A percentile compares a stretch with the other conserved stretches of the same genome.
These are phyloP conservation scores for Persicaria maculosa DNA, from an alignment of 148 eudicot species.

Conservation along the genomic window DNA sequence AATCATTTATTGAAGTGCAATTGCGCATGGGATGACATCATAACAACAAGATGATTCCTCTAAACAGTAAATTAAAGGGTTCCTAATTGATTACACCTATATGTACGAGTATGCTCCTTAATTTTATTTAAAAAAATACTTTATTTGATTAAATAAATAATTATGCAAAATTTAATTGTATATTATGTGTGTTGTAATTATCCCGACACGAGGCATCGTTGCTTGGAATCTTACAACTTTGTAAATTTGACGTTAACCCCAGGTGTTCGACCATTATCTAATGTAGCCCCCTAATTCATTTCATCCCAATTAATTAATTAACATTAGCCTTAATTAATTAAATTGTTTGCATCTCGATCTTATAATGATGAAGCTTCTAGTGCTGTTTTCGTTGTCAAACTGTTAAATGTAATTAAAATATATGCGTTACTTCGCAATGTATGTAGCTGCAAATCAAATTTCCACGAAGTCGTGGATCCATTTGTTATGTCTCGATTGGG, in stretches of 20 bases:
- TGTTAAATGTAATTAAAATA: too few species aligned
- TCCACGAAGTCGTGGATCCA: too few species aligned
- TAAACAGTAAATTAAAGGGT: neutral
- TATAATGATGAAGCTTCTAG: too few species aligned
- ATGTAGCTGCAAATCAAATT: too few species aligned
- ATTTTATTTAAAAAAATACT: neutral
- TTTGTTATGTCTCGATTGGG: too few species aligned
- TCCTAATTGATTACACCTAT: neutral
- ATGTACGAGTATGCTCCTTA: neutral
- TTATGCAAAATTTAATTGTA: neutral
- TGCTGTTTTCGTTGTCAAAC: too few species aligned
- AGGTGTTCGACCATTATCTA: neutral
- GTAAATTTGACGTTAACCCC: slow-evolving; percentile 13
- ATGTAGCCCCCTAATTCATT: neutral
- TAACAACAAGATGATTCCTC: slow-evolving; percentile 1
- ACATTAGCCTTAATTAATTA: neutral
- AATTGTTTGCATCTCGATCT: neutral
- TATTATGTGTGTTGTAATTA: slow-evolving; percentile 9
- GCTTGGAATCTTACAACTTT: slow-evolving; percentile 37
- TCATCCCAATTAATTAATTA: neutral
- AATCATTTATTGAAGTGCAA: neutral
- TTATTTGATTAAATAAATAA: neutral
- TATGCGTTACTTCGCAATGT: too few species aligned
- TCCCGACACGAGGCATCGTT: slow-evolving; percentile 29
- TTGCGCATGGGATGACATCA: slow-evolving; percentile 10